Conservation (phyloP, 1,284 basidiomycete species). For the Tilletia caries region DNA sequence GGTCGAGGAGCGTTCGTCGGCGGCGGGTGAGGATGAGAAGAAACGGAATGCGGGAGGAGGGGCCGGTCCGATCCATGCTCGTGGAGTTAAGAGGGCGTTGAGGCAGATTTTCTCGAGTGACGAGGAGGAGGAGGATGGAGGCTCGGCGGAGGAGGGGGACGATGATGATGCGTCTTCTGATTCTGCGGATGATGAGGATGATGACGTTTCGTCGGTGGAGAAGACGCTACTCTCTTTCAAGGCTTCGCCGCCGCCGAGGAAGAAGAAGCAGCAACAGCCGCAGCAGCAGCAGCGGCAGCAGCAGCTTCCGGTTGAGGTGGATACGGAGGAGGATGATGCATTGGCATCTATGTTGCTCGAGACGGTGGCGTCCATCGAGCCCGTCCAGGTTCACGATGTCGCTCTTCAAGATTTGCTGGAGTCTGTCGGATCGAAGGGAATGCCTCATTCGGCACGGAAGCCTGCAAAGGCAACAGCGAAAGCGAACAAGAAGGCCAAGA, state of each 20-base stretch:
- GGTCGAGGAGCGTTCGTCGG: not conserved
- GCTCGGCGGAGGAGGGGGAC: no score
- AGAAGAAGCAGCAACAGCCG: slow-evolving; percentile 4
- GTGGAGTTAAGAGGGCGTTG: not conserved
- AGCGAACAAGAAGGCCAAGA: slow-evolving; percentile 20
- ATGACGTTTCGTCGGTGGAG: not conserved
- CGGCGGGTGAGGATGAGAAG: not conserved
- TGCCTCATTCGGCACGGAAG: not conserved
- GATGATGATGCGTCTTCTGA: not conserved
- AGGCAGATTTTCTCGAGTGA: slow-evolving; percentile 7
- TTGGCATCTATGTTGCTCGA: slow-evolving; percentile 3
- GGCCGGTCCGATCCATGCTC: not conserved
- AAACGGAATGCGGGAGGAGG: not conserved
- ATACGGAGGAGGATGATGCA: not conserved
- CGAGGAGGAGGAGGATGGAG: not conserved
- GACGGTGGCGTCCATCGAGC: not conserved
- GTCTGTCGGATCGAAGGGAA: not conserved
- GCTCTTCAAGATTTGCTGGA: not conserved
- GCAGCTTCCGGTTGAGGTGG: not conserved
- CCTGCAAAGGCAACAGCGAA: slow-evolving; percentile 2
- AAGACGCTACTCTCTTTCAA: not conserved
- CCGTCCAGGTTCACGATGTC: not conserved
- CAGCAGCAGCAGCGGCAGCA: not conserved
- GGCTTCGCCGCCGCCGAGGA: not conserved
- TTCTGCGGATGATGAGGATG: not conserved